phyloP scores from a whole-genome alignment of 805 yeast species.

The Yarrowia sp. region DNA sequence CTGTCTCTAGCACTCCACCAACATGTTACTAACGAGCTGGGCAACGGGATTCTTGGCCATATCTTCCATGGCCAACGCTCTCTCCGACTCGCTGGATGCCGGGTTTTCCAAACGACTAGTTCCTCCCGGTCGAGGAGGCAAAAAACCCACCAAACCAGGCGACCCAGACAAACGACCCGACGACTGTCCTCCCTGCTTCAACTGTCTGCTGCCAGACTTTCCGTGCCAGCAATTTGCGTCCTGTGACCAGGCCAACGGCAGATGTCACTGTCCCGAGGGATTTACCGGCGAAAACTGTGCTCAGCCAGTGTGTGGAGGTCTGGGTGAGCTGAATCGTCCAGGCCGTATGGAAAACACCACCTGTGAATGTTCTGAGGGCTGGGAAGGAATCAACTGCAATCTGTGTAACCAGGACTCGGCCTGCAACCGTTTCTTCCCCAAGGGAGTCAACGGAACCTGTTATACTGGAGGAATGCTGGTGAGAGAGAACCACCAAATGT shows the following conservation, averaged over 20 bases:
- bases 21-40: neutral
- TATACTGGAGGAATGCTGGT: constrained; percentile 81
- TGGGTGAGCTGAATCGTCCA: constrained; percentile 70
- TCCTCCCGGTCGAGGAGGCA: constrained; percentile 24
- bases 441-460: constrained; percentile 80
- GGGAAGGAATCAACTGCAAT: constrained; percentile 93
- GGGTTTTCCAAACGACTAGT: neutral
- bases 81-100: neutral
- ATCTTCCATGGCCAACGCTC: neutral
- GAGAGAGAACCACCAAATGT: constrained; percentile 78
- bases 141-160: constrained; percentile 15
- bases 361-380: constrained; percentile 79
- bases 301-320: constrained; percentile 80
- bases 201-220: constrained; percentile 87
- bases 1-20: neutral
- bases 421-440: constrained; percentile 87
- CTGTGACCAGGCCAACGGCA: constrained; percentile 86
- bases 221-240: constrained; percentile 83
- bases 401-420: constrained; percentile 68
- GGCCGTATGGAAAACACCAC: constrained; percentile 44
- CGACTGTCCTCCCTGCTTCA: constrained; percentile 87
- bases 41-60: neutral
- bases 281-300: constrained; percentile 93
- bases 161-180: constrained; percentile 32
- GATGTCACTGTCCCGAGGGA: constrained; percentile 88